phyloP scores from a whole-genome alignment of 2,329 filamentous ascomycete genomes.

The Tolypocladium ovalisporum region DNA sequence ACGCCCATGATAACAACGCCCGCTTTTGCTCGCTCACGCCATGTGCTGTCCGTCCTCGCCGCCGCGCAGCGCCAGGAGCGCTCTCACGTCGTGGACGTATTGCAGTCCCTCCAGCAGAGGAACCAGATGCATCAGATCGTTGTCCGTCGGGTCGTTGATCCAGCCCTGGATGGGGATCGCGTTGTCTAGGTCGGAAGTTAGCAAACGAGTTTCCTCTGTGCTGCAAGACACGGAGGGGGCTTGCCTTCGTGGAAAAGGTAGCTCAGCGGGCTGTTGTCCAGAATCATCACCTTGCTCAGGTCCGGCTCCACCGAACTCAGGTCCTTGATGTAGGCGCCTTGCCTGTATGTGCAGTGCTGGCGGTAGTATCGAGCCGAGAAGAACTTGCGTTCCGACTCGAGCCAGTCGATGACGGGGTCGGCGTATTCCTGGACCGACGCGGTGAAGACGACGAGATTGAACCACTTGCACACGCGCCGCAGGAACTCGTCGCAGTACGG shows the following conservation, averaged over 20 bases:
- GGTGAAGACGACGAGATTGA: constrained; percentile 92
- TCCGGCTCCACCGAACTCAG: constrained; percentile 92
- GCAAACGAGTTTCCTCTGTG: not conserved
- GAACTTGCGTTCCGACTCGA: constrained; percentile 93
- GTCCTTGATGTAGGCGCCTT: constrained; percentile 97
- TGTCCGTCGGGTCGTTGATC: constrained; percentile 98
- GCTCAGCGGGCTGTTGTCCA: constrained; percentile 96
- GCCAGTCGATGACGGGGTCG: constrained; percentile 97
- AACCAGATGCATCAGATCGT: constrained; percentile 84
- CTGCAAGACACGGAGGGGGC: constrained; percentile 13
- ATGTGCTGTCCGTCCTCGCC: constrained; percentile 65
- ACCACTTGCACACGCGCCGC: constrained; percentile 90
- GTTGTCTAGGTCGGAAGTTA: constrained; percentile 56
- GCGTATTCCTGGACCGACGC: constrained; percentile 98
- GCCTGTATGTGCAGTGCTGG: constrained; percentile 91
- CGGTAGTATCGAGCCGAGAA: constrained; percentile 91
- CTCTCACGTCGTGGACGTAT: constrained; percentile 91
- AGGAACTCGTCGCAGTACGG: constrained; percentile 96
- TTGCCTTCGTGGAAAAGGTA: constrained; percentile 97
- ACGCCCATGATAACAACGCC: not conserved
- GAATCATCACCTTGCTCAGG: constrained; percentile 94
- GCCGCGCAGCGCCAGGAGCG: constrained; percentile 75
- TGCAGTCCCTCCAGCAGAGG: constrained; percentile 89
- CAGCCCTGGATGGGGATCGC: constrained; percentile 98
- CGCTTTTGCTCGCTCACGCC: constrained; percentile 16